Percentiles rank a stretch among this genome's conserved stretches.
Evolutionary conservation across 148 eudicot genomes (phyloP).

Genomic region (Amaranthus palmeri): DNA sequence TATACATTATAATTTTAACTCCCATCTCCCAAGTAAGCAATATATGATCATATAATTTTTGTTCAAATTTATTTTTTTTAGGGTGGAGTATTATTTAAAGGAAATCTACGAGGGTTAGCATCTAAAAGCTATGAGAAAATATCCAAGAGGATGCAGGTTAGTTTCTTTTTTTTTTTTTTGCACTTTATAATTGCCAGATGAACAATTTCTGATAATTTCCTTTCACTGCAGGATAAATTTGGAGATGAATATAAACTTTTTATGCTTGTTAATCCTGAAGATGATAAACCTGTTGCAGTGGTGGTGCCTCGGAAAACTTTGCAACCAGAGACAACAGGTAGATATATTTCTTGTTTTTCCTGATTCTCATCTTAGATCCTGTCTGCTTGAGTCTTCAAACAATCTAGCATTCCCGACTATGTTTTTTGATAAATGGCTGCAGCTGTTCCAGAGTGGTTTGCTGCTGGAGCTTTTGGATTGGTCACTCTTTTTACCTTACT

Average conservation of each 20-base stretch:
- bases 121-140: constrained; percentile 82
- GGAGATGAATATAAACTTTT: constrained; percentile 86
- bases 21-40: neutral
- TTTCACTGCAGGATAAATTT: constrained; percentile 65
- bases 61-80: constrained; percentile 23
- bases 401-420: neutral
- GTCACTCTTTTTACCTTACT: constrained; percentile 92
- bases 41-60: neutral
- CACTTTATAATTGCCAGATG: neutral
- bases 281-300: constrained; percentile 97
- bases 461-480: constrained; percentile 91
- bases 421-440: constrained; percentile 28
- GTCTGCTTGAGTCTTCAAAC: neutral
- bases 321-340: constrained; percentile 93
- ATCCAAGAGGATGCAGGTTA: constrained; percentile 73
- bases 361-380: constrained; percentile 1
- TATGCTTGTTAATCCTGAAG: constrained; percentile 88
- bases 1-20: neutral
- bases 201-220: constrained; percentile 8
- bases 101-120: constrained; percentile 84
- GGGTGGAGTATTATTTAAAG: constrained; percentile 94
- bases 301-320: constrained; percentile 86
- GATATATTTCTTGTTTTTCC: neutral
- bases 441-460: constrained; percentile 98
- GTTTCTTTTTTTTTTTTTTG: constrained; percentile 11